Evolutionary conservation across 1,284 basidiomycete species (phyloP).

Genomic region (Rhodotorula sp.): DNA sequence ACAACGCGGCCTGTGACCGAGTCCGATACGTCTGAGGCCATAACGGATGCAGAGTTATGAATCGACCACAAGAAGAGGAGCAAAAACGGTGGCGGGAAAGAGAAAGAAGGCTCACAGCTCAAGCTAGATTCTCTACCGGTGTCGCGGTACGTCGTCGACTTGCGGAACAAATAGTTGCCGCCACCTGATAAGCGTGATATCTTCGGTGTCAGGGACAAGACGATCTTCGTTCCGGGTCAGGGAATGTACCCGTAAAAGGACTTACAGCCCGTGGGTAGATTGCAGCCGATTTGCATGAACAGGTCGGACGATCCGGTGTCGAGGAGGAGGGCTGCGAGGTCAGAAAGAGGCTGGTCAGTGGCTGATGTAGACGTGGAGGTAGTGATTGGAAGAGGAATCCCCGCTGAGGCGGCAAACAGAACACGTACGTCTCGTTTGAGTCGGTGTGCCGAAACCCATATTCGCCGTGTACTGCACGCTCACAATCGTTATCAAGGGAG

Average conservation of each 20-base stretch:
- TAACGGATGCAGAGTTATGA: too few species aligned
- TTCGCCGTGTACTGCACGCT: background rate
- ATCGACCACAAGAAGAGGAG: too few species aligned
- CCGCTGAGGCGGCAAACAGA: too few species aligned
- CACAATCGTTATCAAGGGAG: too few species aligned
- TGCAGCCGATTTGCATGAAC: background rate
- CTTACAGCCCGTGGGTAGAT: background rate
- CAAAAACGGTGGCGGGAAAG: too few species aligned
- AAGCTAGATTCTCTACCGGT: background rate
- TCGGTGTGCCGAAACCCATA: background rate
- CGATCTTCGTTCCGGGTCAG: too few species aligned
- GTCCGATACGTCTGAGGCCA: background rate
- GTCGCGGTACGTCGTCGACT: background rate
- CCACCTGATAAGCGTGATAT: background rate
- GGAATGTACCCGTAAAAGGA: background rate
- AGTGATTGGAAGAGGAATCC: too few species aligned
- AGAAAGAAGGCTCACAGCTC: background rate
- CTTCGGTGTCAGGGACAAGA: too few species aligned
- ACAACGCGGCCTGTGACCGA: background rate
- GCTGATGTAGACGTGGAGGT: too few species aligned
- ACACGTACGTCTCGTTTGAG: background rate
- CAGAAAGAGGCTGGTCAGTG: too few species aligned
- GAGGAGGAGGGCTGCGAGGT: background rate
- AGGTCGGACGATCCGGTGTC: constrained; percentile 16
- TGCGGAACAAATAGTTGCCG: background rate